phyloP scores from a whole-genome alignment of 2,329 filamentous ascomycete genomes.

The Fusarium paranaense region DNA sequence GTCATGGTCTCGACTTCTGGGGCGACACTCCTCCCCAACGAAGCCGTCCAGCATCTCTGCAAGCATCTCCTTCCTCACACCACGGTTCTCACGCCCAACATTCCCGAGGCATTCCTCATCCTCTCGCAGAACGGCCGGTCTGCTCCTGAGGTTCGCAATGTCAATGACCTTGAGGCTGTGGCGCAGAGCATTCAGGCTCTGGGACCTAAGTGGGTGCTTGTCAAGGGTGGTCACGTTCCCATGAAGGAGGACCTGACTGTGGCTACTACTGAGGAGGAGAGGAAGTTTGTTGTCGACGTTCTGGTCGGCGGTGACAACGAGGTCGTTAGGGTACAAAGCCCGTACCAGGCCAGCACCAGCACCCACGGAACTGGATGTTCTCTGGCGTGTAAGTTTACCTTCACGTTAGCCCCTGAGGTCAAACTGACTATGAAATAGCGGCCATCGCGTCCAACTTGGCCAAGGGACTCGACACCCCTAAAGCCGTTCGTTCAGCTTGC shows the following conservation, averaged over 20 bases:
- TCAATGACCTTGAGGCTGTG: constrained; percentile 76
- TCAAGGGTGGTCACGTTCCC: constrained; percentile 93
- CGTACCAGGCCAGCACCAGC: constrained; percentile 78
- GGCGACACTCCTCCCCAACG: constrained; percentile 72
- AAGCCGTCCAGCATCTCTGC: constrained; percentile 72
- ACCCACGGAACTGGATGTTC: constrained; percentile 97
- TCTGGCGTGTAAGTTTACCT: constrained; percentile 76
- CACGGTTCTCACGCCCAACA: constrained; percentile 80
- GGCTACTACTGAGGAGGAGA: constrained; percentile 69
- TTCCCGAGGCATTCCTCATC: constrained; percentile 78
- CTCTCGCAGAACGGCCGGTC: constrained; percentile 63
- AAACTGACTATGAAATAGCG: constrained; percentile 55
- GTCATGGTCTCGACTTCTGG: constrained; percentile 94
- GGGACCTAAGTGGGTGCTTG: constrained; percentile 82
- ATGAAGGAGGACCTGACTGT: constrained; percentile 72
- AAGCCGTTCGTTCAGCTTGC: constrained; percentile 75
- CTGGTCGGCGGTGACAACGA: constrained; percentile 71
- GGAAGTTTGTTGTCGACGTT: constrained; percentile 79
- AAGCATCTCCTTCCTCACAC: constrained; percentile 72
- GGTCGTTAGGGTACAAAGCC: constrained; percentile 73
- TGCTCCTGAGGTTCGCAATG: constrained; percentile 58
- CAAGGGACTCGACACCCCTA: constrained; percentile 65
- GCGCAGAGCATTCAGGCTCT: constrained; percentile 74
- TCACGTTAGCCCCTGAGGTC: not conserved
- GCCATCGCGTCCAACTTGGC: constrained; percentile 81